Conservation (phyloP, 2,329 filamentous ascomycete species). For the Cladosporium sp. region DNA sequence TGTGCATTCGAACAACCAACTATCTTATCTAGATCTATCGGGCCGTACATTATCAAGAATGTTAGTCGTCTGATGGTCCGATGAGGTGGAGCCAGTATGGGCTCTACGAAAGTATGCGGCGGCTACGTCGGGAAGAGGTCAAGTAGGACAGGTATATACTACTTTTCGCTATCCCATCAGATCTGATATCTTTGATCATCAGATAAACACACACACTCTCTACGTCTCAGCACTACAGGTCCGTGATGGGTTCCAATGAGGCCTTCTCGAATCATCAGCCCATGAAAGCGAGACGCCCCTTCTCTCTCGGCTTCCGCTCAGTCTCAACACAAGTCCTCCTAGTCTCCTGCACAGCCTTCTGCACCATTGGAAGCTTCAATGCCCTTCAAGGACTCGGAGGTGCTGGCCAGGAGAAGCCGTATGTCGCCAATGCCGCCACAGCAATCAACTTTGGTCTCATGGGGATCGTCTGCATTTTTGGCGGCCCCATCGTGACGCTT, state of each 20-base stretch:
- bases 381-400: not conserved
- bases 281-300: not conserved
- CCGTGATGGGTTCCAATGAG: not conserved
- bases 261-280: not conserved
- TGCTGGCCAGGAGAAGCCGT: not conserved
- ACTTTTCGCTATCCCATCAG: not conserved
- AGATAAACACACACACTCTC: not conserved
- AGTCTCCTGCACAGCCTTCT: not conserved
- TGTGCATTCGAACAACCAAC: not conserved
- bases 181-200: not conserved
- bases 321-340: not conserved
- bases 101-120: not conserved
- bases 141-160: not conserved
- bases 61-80: not conserved
- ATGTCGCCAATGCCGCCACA: not conserved
- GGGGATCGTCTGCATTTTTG: not conserved
- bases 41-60: not conserved
- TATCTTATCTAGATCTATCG: not conserved
- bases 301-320: not conserved
- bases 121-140: not conserved
- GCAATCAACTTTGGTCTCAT: not conserved
- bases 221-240: not conserved
- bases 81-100: not conserved
- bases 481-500: not conserved
- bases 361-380: not conserved